These are phyloP conservation scores for Rhododendron mucronatum DNA, from an alignment of 148 eudicot genomes.

Conservation along the genomic window DNA sequence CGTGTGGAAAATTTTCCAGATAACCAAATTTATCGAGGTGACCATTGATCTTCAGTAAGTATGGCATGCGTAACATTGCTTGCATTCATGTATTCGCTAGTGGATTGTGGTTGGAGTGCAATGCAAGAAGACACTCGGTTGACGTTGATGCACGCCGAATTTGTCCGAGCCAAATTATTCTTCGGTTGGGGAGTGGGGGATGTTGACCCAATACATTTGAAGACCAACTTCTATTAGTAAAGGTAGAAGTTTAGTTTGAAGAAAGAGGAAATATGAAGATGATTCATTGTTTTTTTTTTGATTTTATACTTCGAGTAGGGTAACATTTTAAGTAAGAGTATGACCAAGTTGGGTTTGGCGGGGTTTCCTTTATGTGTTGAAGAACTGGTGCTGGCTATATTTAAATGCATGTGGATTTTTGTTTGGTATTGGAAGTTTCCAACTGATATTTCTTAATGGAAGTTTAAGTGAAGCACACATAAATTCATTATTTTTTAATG, in stretches of 20 bases:
- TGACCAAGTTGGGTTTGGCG: neutral
- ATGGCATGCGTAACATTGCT: neutral
- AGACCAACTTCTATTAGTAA: neutral
- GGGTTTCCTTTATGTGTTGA: neutral
- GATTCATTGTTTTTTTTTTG: neutral
- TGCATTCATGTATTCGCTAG: neutral
- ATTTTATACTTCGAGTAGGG: neutral
- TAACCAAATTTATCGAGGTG: neutral
- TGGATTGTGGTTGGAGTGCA: neutral
- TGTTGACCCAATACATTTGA: neutral
- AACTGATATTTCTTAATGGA: neutral
- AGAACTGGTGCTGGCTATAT: neutral
- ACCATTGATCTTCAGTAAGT: neutral
- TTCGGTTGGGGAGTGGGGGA: neutral
- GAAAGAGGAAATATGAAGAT: neutral
- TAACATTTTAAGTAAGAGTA: neutral
- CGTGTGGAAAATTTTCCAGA: neutral
- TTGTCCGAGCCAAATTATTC: neutral
- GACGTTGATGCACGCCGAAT: neutral
- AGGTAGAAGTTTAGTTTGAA: neutral
- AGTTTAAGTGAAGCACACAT: neutral
- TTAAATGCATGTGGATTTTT: neutral
- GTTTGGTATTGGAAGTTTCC: neutral
- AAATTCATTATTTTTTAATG: neutral
- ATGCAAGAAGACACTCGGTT: neutral